Conservation (phyloP, 371 early-diverging fungal genomes). For the Rhizopus sp. region DNA sequence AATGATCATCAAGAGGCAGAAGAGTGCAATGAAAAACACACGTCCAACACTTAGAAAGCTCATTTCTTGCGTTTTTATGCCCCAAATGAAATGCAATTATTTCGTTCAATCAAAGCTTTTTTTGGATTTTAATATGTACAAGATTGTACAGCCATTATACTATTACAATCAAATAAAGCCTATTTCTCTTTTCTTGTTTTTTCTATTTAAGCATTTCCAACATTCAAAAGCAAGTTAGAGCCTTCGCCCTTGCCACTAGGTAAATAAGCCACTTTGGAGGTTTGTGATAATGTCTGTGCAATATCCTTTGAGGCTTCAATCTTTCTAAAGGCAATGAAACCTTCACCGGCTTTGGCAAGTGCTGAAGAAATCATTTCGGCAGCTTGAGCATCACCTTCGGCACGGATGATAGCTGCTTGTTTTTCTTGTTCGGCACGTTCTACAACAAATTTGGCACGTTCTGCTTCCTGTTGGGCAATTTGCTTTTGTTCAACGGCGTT, state of each 20-base stretch:
- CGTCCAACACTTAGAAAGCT: too few relatives aligned
- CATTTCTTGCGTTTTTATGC: too few relatives aligned
- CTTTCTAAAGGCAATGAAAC: slow-evolving; percentile 91
- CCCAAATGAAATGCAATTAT: too few relatives aligned
- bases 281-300: slow-evolving; percentile 83
- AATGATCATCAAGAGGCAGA: too few relatives aligned
- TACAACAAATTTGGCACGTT: slow-evolving; percentile 93
- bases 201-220: slow-evolving; percentile 28
- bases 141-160: too few relatives aligned
- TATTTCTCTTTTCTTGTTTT: too few relatives aligned
- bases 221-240: slow-evolving; percentile 60
- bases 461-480: slow-evolving; percentile 97
- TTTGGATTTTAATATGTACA: too few relatives aligned
- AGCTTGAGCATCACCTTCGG: slow-evolving; percentile 96
- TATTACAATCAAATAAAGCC: neutral
- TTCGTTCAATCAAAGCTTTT: too few relatives aligned
- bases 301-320: slow-evolving; percentile 98
- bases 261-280: slow-evolving; percentile 92
- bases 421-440: slow-evolving; percentile 97
- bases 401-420: slow-evolving; percentile 95
- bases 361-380: slow-evolving; percentile 89
- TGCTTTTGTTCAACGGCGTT: slow-evolving; percentile 92
- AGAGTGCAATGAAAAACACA: too few relatives aligned
- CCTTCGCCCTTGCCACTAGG: slow-evolving; percentile 60
- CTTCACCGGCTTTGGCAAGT: slow-evolving; percentile 86